A percentile compares a stretch with the other conserved stretches of the same genome.
Evolutionary conservation across 805 yeast species (phyloP).

Genomic region (Komagataella phaffii): DNA sequence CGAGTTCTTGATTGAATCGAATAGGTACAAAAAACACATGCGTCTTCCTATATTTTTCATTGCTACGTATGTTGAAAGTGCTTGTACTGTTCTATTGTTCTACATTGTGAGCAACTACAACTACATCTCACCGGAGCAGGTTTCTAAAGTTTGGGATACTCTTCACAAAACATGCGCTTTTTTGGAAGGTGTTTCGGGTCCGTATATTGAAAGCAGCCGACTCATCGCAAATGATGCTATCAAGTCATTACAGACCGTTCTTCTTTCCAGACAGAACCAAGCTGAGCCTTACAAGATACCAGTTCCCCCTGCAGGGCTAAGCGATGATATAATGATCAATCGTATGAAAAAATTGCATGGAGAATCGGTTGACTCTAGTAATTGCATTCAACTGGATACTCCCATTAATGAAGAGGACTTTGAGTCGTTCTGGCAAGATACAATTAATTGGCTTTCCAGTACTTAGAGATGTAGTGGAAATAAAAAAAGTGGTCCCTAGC

Average conservation of each 20-base stretch:
- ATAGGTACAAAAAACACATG: conserved; percentile 7
- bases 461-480: neutral
- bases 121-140: conserved; percentile 7
- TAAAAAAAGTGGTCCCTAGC: conserved; percentile 44
- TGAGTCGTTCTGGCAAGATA: neutral
- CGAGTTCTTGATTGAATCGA: conserved; percentile 8
- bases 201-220: conserved; percentile 9
- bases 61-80: conserved; percentile 11
- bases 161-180: conserved; percentile 9
- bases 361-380: neutral
- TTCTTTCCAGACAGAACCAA: conserved; percentile 2
- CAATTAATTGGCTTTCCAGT: neutral
- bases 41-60: conserved; percentile 11
- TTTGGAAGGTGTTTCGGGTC: conserved; percentile 10
- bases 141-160: conserved; percentile 9
- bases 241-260: conserved; percentile 6
- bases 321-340: neutral
- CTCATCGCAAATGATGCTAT: conserved; percentile 11
- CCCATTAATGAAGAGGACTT: neutral
- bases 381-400: conserved; percentile 6
- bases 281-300: neutral
- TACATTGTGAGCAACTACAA: conserved; percentile 7
- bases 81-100: conserved; percentile 10
- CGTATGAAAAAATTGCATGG: neutral
- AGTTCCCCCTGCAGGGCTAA: neutral